Evolutionary conservation across 805 yeast species (phyloP).

Genomic region (Wickerhamiella parazyma): DNA sequence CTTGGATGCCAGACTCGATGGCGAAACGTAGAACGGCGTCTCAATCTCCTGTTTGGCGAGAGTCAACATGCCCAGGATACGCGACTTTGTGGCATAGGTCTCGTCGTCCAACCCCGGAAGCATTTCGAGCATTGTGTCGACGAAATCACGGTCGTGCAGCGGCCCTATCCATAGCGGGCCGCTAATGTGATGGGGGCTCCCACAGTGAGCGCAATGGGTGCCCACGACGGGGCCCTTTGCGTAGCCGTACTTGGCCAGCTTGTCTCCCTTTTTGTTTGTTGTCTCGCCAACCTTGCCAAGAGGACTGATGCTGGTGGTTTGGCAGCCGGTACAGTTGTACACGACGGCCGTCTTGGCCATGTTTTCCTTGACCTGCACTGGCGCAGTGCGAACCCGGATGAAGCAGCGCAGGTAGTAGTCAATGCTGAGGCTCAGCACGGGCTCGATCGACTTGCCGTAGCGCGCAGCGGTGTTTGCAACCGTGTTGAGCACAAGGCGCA

Average conservation of each 20-base stretch:
- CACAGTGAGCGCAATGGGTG: constrained; percentile 56
- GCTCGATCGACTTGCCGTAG: constrained; percentile 77
- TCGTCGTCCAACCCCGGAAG: constrained; percentile 38
- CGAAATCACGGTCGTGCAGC: constrained; percentile 56
- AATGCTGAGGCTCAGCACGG: constrained; percentile 69
- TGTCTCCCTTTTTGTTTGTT: constrained; percentile 9
- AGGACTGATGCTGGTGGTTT: constrained; percentile 53
- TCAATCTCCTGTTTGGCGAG: constrained; percentile 62
- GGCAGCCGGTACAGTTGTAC: constrained; percentile 81
- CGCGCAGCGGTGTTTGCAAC: constrained; percentile 78
- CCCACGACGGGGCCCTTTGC: constrained; percentile 54
- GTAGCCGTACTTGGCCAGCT: constrained; percentile 39
- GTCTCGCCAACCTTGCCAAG: constrained; percentile 44
- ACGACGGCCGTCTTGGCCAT: constrained; percentile 65
- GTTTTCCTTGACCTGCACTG: constrained; percentile 66
- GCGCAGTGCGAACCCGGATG: constrained; percentile 62
- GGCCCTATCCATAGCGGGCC: constrained; percentile 96
- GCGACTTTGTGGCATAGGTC: constrained; percentile 61
- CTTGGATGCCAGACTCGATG: constrained; percentile 60
- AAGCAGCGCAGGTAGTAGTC: constrained; percentile 88
- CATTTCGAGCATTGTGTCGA: constrained; percentile 47
- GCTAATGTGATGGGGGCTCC: constrained; percentile 55
- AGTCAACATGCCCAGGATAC: constrained; percentile 88
- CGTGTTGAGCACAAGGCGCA: constrained; percentile 66
- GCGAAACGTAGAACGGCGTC: constrained; percentile 70